A percentile compares a stretch with the other conserved stretches of the same genome.
These are phyloP conservation scores for Reticulascus tulasneorum DNA, from an alignment of 2,329 filamentous ascomycete species.

Conservation along the genomic window DNA sequence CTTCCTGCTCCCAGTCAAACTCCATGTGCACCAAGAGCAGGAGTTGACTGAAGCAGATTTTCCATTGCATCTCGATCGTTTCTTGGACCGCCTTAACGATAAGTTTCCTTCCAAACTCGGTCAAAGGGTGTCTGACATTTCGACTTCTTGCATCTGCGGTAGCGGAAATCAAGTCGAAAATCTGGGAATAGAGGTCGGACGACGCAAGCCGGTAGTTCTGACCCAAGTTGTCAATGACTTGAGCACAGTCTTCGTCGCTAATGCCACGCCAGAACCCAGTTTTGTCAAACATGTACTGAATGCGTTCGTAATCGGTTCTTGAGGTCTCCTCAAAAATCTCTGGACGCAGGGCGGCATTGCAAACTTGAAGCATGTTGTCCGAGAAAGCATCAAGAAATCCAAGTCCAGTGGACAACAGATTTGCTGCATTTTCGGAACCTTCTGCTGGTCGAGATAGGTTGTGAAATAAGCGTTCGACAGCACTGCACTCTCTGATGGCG, in stretches of 20 bases:
- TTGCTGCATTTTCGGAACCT: conserved; percentile 50
- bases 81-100: conserved; percentile 77
- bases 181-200: conserved; percentile 48
- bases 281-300: conserved; percentile 74
- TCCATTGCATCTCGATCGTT: conserved; percentile 66
- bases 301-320: conserved; percentile 66
- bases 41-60: conserved; percentile 76
- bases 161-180: conserved; percentile 41
- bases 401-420: conserved; percentile 65
- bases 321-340: conserved; percentile 74
- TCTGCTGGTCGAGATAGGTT: conserved; percentile 57
- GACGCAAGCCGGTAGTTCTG: conserved; percentile 58
- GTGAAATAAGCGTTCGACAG: conserved; percentile 69
- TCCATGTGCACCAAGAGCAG: conserved; percentile 84
- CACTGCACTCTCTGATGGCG: conserved; percentile 74
- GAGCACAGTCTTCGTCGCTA: conserved; percentile 73
- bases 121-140: conserved; percentile 52
- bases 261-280: conserved; percentile 76
- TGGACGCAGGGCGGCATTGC: conserved; percentile 61
- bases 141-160: conserved; percentile 40
- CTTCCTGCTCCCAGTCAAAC: conserved; percentile 70
- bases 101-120: conserved; percentile 71
- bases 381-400: conserved; percentile 69
- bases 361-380: conserved; percentile 63
- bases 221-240: conserved; percentile 66